A percentile compares a stretch with the other conserved stretches of the same genome.
Conservation (phyloP, 768 basidiomycete genomes). For the Lepiota brunneoincarnata region DNA sequence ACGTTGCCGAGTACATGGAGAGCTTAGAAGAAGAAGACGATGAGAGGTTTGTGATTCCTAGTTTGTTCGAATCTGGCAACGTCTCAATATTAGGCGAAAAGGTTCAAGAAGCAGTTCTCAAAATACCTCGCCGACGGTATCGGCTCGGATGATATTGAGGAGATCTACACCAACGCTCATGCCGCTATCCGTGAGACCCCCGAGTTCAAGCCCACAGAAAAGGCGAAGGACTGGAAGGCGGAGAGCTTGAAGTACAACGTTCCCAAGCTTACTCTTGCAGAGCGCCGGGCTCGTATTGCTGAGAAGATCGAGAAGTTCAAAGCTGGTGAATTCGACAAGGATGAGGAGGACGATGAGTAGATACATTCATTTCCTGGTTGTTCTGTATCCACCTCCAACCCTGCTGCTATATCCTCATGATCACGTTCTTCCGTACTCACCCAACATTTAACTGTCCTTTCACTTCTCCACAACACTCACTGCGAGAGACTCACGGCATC, state of each 20-base stretch:
- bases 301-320: conserved; percentile 91
- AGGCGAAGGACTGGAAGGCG: conserved; percentile 88
- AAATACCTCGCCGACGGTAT: conserved; percentile 94
- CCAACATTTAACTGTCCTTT: neutral
- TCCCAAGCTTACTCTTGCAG: conserved; percentile 65
- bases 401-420: conserved; percentile 6
- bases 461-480: neutral
- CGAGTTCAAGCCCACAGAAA: conserved; percentile 83
- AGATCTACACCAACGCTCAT: conserved; percentile 90
- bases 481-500: no score
- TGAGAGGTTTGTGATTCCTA: conserved; percentile 60
- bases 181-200: conserved; percentile 97
- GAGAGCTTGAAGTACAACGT: conserved; percentile 74
- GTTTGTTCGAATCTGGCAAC: conserved; percentile 5
- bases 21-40: conserved; percentile 99
- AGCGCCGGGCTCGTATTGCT: conserved; percentile 80
- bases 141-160: conserved; percentile 96
- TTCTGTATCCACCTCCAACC: neutral
- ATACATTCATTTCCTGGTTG: conserved; percentile 16
- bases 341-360: conserved; percentile 68
- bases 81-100: conserved; percentile 24
- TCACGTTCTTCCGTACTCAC: neutral
- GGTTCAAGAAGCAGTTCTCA: conserved; percentile 97
- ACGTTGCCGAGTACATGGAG: conserved; percentile 99
- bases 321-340: conserved; percentile 55